These are phyloP conservation scores for Scutellospora calospora DNA, from an alignment of 371 early-diverging fungal species.

Conservation along the genomic window DNA sequence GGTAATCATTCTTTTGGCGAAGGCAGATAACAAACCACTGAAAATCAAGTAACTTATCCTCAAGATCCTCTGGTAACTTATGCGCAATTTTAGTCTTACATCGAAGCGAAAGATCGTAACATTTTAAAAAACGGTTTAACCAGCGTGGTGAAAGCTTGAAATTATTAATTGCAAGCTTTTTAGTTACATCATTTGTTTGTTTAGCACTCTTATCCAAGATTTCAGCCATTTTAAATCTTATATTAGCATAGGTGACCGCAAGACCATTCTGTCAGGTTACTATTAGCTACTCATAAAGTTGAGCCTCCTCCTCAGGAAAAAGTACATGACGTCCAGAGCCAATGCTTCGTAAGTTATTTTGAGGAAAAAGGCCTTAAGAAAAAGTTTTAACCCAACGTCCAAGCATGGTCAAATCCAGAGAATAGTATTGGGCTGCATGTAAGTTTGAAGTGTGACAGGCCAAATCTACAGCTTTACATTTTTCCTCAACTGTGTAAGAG, in stretches of 20 bases:
- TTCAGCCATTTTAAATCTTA: conserved; percentile 6
- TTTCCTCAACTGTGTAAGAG: background rate
- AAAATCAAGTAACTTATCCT: background rate
- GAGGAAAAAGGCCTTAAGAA: background rate
- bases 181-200: background rate
- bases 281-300: no score
- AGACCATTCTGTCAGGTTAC: background rate
- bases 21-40: background rate
- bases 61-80: no score
- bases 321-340: background rate
- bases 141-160: background rate
- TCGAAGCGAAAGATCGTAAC: no score
- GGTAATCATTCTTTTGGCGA: background rate
- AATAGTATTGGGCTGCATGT: no score
- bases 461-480: background rate
- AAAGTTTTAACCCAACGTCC: no score
- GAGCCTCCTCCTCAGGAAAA: background rate
- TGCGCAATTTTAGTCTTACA: no score
- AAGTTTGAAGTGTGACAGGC: background rate
- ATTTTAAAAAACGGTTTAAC: background rate
- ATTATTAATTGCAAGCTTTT: background rate
- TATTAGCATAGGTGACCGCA: background rate
- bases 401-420: no score
- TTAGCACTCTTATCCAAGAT: background rate
- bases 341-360: background rate